Evolutionary conservation across 441 rosid species (phyloP).

Genomic region (Eruca vesicaria): DNA sequence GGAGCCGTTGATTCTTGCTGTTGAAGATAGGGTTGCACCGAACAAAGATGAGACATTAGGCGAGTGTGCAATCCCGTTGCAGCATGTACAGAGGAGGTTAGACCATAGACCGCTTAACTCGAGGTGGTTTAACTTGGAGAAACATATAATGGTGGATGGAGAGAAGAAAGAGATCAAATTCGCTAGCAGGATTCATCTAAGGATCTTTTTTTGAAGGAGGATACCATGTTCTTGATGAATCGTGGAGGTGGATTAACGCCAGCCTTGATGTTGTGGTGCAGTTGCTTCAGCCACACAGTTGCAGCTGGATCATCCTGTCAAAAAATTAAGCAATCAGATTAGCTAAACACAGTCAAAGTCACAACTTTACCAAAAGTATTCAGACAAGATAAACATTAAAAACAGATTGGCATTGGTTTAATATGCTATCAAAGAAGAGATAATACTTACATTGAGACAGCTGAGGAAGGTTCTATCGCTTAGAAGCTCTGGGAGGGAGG

Average conservation of each 20-base stretch:
- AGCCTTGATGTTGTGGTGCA: constrained; percentile 66
- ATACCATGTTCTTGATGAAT: constrained; percentile 93
- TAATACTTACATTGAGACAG: constrained; percentile 77
- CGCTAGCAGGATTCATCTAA: constrained; percentile 77
- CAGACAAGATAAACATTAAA: not conserved
- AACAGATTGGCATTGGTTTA: constrained; percentile 15
- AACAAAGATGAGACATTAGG: constrained; percentile 60
- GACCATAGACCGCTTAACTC: constrained; percentile 62
- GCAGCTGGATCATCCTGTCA: constrained; percentile 83
- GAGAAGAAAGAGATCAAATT: constrained; percentile 69
- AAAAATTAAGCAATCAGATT: not conserved
- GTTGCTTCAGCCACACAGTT: constrained; percentile 81
- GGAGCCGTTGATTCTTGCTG: constrained; percentile 54
- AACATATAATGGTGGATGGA: constrained; percentile 51
- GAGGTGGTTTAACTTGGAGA: constrained; percentile 68
- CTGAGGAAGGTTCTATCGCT: constrained; percentile 66
- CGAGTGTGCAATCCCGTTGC: constrained; percentile 49
- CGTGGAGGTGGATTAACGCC: constrained; percentile 47
- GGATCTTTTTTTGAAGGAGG: constrained; percentile 89
- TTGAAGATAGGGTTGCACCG: constrained; percentile 54
- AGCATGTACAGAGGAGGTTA: constrained; percentile 52
- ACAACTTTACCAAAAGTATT: not conserved
- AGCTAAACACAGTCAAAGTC: constrained; percentile 3
- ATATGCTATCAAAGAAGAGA: constrained; percentile 21
- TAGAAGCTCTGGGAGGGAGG: constrained; percentile 85